A percentile compares a stretch with the other conserved stretches of the same genome.
phyloP scores from a whole-genome alignment of 257 asterid species.

The Scutellaria baicalensis region DNA sequence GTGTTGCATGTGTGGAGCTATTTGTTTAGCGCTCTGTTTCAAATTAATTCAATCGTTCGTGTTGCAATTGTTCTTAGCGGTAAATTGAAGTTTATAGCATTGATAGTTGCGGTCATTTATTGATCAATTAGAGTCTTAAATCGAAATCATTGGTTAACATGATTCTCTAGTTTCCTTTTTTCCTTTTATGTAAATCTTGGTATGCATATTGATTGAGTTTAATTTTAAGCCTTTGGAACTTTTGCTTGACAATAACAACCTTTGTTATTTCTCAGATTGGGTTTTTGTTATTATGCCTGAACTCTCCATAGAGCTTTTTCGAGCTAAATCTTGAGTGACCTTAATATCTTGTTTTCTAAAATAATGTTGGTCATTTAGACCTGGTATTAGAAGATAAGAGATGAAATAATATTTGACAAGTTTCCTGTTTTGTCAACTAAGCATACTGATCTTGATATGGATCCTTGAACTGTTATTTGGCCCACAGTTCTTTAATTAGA shows the following conservation, averaged over 20 bases:
- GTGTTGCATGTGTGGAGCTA: slow-evolving; percentile 15
- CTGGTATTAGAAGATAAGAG: not conserved
- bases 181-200: not conserved
- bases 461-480: not conserved
- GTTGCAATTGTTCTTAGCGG: not conserved
- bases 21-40: not conserved
- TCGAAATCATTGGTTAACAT: not conserved
- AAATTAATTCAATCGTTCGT: not conserved
- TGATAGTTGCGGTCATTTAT: not conserved
- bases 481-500: not conserved
- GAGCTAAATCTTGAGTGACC: not conserved
- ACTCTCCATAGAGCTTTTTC: not conserved
- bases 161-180: not conserved
- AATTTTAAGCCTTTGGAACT: not conserved
- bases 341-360: not conserved
- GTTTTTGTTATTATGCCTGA: not conserved
- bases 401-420: not conserved
- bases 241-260: not conserved
- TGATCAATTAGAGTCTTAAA: not conserved
- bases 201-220: not conserved
- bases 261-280: not conserved
- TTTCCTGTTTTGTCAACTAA: not conserved
- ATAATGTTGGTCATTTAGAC: not conserved
- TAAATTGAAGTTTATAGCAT: not conserved
- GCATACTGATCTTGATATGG: not conserved